Evolutionary conservation across 208 protist species (phyloP), one percentile per base, ranked within the genome.

Genomic region (Spongospora subterranea): DNA sequence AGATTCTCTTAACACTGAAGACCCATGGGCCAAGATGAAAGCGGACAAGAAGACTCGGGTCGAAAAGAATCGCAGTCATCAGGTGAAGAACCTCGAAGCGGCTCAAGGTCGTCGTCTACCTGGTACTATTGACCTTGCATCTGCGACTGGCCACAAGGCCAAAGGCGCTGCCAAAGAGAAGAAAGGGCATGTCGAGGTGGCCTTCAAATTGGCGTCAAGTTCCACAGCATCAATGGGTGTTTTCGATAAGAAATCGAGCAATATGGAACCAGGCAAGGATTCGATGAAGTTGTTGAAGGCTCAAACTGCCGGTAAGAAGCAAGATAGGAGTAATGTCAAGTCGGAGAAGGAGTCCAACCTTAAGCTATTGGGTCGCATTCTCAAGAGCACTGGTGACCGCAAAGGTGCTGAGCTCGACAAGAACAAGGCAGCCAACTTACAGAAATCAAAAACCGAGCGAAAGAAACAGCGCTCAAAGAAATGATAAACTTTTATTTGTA

Each of bases 211-310:
- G 1, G 64, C 90, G 32, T 17, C 65, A 43, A 38, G 53, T 38
- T 88, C 90, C 1, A 91, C 90, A 11, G 90, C 90, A 40, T 91
- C 90, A 11, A 91, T 91, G 90, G 90, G 90, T n/a, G 88, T 43
- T 1, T 91, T 91, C 45, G 90, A 91, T 77, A 91, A 91, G 45
- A 46, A 43, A 13, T 6, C 40, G 35, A 82, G 35, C n/a, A 39
- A 6, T 6, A 6, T 82, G 71, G 71, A 82, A n/a, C 71, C 71
- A n/a, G 71, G 6, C 35, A 82, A 82, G n/a, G 71, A 82, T n/a
- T 40, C 6, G n/a, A 39, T n/a, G 35, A 35, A 82, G 71, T 29
- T 17, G 20, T 6, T 35, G 35, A 82, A 82, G 71, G 17, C n/a
- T 6, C 71, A 82, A 20, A 39, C 71, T n/a, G 71, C 40, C n/a